phyloP scores from a whole-genome alignment of 208 protist species.

The Acanthamoeba sp. region DNA sequence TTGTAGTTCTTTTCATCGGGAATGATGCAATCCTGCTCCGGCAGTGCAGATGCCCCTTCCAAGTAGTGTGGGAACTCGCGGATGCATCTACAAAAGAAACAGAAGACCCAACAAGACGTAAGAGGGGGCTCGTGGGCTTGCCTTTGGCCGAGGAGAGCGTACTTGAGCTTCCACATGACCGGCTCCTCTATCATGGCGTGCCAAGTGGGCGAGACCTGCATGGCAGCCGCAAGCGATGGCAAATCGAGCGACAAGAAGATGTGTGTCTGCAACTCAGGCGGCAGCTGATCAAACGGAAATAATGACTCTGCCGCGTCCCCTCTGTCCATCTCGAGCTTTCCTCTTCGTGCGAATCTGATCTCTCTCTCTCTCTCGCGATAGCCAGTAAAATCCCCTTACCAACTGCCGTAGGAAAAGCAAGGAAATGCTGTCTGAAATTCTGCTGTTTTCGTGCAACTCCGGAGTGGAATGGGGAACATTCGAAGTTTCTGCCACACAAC shows the following conservation, averaged over 20 bases:
- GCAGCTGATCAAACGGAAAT: conserved; percentile 39
- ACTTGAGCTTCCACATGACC: conserved; percentile 62
- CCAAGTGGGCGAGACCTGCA: background rate
- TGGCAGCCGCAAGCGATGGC: background rate
- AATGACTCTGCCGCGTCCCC: no score
- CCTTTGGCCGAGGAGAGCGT: background rate
- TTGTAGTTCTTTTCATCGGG: conserved; percentile 43
- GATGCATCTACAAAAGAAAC: background rate
- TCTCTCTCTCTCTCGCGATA: no score
- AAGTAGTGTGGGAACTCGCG: conserved; percentile 4
- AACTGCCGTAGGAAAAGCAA: no score
- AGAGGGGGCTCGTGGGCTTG: background rate
- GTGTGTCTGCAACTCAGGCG: conserved; percentile 25
- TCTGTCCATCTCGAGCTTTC: background rate
- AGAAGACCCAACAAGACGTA: background rate
- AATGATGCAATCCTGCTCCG: background rate
- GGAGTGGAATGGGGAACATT: background rate
- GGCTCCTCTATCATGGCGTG: conserved; percentile 3
- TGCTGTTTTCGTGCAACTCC: background rate
- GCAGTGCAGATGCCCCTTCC: background rate
- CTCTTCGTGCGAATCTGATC: background rate
- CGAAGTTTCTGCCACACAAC: background rate
- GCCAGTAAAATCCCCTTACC: no score
- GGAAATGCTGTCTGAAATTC: background rate
- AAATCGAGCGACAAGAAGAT: conserved; percentile 35